Conservation (phyloP, 2,329 filamentous ascomycete species). For the Microsporum audouinii region DNA sequence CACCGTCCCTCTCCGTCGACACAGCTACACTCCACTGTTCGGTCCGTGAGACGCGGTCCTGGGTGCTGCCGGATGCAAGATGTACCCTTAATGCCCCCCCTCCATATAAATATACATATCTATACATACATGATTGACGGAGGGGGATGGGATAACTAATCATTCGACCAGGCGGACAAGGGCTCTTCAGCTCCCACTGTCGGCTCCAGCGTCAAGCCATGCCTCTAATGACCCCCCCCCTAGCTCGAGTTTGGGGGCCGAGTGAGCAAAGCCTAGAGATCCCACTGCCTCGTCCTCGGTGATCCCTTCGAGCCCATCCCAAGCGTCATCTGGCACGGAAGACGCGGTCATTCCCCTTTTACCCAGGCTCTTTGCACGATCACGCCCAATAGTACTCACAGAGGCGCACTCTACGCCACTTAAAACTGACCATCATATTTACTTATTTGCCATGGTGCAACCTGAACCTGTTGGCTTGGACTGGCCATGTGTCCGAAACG, state of each 20-base stretch:
- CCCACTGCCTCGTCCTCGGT: neutral
- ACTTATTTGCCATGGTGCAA: neutral
- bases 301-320: neutral
- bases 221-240: neutral
- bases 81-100: neutral
- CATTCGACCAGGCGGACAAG: neutral
- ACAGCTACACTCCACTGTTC: neutral
- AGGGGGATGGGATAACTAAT: neutral
- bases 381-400: neutral
- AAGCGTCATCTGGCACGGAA: neutral
- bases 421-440: neutral
- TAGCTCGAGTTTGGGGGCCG: neutral
- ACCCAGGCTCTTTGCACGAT: neutral
- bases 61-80: neutral
- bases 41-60: neutral
- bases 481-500: slow-evolving; percentile 3
- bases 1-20: neutral
- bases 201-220: neutral
- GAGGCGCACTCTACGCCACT: neutral
- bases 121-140: neutral
- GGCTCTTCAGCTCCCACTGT: neutral
- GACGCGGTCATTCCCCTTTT: neutral
- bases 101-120: neutral
- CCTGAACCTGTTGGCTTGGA: slow-evolving; percentile 1
- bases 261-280: neutral